phyloP scores from a whole-genome alignment of 2,329 filamentous ascomycete genomes.

The Ascochyta rabiei region DNA sequence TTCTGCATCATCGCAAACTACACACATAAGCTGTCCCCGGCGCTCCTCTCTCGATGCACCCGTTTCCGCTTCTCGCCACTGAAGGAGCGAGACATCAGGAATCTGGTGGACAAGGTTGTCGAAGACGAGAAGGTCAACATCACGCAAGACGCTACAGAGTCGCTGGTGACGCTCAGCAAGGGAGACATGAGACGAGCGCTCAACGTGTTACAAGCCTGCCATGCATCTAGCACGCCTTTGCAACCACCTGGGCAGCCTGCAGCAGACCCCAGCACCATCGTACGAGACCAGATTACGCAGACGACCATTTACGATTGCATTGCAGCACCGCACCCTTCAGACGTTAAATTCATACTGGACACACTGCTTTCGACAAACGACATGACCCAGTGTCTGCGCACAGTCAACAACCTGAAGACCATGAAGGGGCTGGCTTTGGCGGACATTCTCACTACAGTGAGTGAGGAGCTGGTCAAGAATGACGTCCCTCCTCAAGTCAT shows the following conservation, averaged over 20 bases:
- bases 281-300: slow-evolving; percentile 86
- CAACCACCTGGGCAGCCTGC: slow-evolving; percentile 56
- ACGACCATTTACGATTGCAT: slow-evolving; percentile 97
- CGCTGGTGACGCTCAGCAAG: slow-evolving; percentile 84
- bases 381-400: slow-evolving; percentile 85
- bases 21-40: slow-evolving; percentile 94
- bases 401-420: slow-evolving; percentile 85
- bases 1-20: slow-evolving; percentile 99
- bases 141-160: slow-evolving; percentile 77
- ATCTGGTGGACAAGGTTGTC: slow-evolving; percentile 87
- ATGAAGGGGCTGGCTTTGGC: slow-evolving; percentile 87
- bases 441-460: slow-evolving; percentile 86
- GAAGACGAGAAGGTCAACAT: slow-evolving; percentile 87
- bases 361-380: slow-evolving; percentile 85
- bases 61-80: slow-evolving; percentile 93
- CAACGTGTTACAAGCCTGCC: slow-evolving; percentile 95
- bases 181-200: slow-evolving; percentile 95
- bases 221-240: slow-evolving; percentile 79
- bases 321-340: slow-evolving; percentile 88
- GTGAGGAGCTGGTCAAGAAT: slow-evolving; percentile 80
- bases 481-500: slow-evolving; percentile 87
- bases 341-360: slow-evolving; percentile 82
- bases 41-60: slow-evolving; percentile 89
- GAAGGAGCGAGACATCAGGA: slow-evolving; percentile 84
- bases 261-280: slow-evolving; percentile 62